Percentiles rank a stretch among this genome's conserved stretches.
Conservation (phyloP, 768 basidiomycete species). For the Leccinum ochraceum region DNA sequence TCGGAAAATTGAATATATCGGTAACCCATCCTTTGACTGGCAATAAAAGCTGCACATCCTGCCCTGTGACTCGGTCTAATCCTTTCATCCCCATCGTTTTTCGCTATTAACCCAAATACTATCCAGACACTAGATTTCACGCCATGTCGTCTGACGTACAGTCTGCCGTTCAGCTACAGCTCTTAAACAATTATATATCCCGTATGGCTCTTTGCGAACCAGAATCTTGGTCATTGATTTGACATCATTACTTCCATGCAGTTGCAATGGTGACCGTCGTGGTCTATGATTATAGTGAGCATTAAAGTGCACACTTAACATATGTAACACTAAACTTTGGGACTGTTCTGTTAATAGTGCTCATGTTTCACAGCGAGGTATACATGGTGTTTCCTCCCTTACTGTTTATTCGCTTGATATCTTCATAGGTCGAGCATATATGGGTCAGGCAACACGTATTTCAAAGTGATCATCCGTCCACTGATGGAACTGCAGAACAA, state of each 20-base stretch:
- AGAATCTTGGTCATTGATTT: background rate
- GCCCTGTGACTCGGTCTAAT: background rate
- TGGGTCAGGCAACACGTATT: background rate
- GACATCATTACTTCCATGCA: background rate
- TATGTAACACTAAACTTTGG: background rate
- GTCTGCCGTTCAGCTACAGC: background rate
- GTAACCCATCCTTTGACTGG: background rate
- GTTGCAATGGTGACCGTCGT: background rate
- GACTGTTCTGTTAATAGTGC: background rate
- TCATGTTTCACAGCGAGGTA: background rate
- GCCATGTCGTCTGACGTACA: background rate
- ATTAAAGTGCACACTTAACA: background rate
- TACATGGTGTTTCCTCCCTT: background rate
- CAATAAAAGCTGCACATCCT: background rate
- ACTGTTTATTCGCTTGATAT: background rate
- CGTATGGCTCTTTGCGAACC: background rate
- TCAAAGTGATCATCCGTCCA: background rate
- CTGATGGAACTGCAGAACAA: background rate
- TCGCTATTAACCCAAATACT: background rate
- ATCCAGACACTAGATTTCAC: background rate
- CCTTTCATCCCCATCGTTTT: background rate
- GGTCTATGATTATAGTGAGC: background rate
- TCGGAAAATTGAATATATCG: background rate
- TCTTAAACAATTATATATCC: background rate
- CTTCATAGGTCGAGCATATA: background rate